Base-by-base conservation (phyloP, 805 yeast species). In the Myxozyma sirexii region DNA sequence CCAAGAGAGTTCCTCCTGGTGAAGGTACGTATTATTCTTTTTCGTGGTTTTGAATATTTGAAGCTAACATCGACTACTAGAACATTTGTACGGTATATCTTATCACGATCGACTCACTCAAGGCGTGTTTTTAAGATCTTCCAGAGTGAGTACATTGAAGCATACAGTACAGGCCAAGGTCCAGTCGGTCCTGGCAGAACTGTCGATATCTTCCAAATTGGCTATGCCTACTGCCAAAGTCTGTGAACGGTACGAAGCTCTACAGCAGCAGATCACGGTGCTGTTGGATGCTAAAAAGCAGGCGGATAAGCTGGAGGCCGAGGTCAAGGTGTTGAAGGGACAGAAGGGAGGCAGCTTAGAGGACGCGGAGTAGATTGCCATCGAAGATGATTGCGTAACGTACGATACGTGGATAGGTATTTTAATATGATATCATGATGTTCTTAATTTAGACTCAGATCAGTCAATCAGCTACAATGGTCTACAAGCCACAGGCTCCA, bases 181-280 rank as follows among this genome's bases (percentile, higher is more conserved):
- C 7, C 72, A 75, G 29, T 81, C 82, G 17, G 79, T 85, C 10
- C 74, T 93, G 60, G 87, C 86, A 57, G 99, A 94, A 69, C 74
- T 94, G 60, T 91, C 86, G 2, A 74, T 94, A 8, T 87, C 97
- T 0, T 75, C 84, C 3, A 86, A 87, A 65, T 56, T 67, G 44
- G 98, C 98, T 0, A 86, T 94, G 86, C 93, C 96, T 3, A 88
- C 98, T 0, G 83, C 86, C 37, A 84, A 80, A 54, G 90, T 92
- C 0, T 82, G 90, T 74, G 80, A 85, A 5, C 84, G 83, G 68
- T 91, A 87, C 70, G 97, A 93, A 67, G 84, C 83, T 57, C 74
- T 94, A 54, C 79, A 88, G 50, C 84, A 85, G 64, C 77, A 85
- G 0, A 88, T 90, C 31, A 84, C 84, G 12, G 81, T 86, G 1